Conservation (phyloP, 176 grass and related monocot genomes). For the Pontederia paniculata region DNA sequence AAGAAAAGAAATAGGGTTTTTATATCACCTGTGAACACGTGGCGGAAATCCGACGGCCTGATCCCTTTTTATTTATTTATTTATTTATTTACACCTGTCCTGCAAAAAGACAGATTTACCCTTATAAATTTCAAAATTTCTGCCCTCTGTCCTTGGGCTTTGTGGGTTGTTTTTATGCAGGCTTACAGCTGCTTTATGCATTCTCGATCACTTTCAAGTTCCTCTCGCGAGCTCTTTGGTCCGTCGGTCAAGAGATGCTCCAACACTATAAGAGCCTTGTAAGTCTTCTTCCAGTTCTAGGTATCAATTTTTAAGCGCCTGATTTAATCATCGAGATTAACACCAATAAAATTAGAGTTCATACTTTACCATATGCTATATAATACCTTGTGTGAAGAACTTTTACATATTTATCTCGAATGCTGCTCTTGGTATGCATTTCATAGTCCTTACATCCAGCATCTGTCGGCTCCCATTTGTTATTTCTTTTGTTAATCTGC, state of each 20-base stretch:
- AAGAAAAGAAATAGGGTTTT: too few species aligned
- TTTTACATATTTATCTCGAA: constrained; percentile 67
- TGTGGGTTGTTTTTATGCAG: too few species aligned
- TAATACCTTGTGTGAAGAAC: constrained; percentile 61
- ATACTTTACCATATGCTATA: too few species aligned
- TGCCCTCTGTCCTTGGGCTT: too few species aligned
- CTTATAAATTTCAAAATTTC: too few species aligned
- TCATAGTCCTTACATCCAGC: constrained; percentile 65
- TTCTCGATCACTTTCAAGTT: constrained; percentile 47
- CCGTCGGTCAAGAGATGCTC: constrained; percentile 79
- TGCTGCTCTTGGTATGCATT: constrained; percentile 63
- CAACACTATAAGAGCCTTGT: constrained; percentile 66
- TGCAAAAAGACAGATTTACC: too few species aligned
- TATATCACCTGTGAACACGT: too few species aligned
- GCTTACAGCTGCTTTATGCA: constrained; percentile 30
- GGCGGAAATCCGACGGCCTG: too few species aligned
- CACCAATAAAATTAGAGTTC: not conserved
- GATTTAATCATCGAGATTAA: not conserved
- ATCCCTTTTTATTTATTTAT: too few species aligned
- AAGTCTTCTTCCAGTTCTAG: constrained; percentile 65
- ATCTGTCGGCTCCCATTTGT: constrained; percentile 57
- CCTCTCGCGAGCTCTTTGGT: constrained; percentile 42
- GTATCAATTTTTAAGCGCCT: constrained; percentile 60
- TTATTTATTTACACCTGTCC: too few species aligned
- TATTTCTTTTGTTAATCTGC: constrained; percentile 74